Percentiles rank a stretch among this genome's conserved stretches.
phyloP scores from a whole-genome alignment of 768 basidiomycete species.

The Amanita subjunquillea region DNA sequence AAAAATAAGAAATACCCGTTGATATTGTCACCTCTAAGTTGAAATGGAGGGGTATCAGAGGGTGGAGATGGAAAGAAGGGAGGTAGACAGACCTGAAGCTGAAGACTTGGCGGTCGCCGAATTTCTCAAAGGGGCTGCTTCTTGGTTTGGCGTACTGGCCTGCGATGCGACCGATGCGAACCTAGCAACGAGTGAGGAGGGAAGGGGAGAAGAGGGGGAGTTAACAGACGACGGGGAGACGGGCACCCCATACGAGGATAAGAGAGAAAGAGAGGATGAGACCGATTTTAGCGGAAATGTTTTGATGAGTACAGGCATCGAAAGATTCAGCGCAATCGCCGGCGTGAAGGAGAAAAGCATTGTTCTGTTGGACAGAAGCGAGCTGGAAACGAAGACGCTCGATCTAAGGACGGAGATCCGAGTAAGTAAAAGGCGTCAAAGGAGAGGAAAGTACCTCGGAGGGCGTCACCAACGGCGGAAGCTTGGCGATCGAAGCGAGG shows the following conservation, averaged over 20 bases:
- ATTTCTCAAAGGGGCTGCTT: slow-evolving; percentile 48
- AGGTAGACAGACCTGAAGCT: slow-evolving; percentile 68
- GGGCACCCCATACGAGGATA: slow-evolving; percentile 88
- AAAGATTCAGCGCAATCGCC: slow-evolving; percentile 98
- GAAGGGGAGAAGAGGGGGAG: too few relatives aligned
- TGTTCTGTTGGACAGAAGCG: slow-evolving; percentile 67
- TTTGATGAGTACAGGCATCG: slow-evolving; percentile 81
- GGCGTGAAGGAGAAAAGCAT: slow-evolving; percentile 92
- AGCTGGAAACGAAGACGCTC: slow-evolving; percentile 78
- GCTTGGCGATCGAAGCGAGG: slow-evolving; percentile 58
- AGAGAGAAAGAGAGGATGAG: slow-evolving; percentile 92
- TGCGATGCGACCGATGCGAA: slow-evolving; percentile 81
- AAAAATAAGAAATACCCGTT: slow-evolving; percentile 50
- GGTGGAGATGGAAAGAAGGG: neutral
- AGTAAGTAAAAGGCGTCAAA: slow-evolving; percentile 2
- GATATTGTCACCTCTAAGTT: slow-evolving; percentile 83
- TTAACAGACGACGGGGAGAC: slow-evolving; percentile 69
- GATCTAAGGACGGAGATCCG: slow-evolving; percentile 35
- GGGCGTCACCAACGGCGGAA: slow-evolving; percentile 90
- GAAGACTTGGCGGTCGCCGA: slow-evolving; percentile 65
- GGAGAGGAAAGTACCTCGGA: slow-evolving; percentile 57
- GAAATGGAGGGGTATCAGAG: neutral
- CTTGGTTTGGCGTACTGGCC: slow-evolving; percentile 62
- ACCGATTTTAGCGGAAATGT: slow-evolving; percentile 81
- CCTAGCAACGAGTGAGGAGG: too few relatives aligned